phyloP scores from a whole-genome alignment of 139 green algal genomes.

The Haematococcus lacustris region DNA sequence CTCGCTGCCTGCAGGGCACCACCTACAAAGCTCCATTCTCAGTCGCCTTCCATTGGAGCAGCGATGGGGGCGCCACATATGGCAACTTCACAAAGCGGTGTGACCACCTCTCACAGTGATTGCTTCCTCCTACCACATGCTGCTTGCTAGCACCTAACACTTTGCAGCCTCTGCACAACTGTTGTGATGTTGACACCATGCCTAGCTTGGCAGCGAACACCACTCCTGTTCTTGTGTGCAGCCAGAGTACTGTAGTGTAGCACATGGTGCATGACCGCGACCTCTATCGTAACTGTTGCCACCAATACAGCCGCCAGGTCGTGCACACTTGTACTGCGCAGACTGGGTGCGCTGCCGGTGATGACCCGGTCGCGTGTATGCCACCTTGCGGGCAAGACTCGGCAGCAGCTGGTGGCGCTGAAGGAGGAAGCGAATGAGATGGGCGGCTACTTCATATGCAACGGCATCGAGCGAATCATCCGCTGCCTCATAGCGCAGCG shows the following conservation, averaged over 20 bases:
- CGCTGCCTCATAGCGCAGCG: conserved; percentile 78
- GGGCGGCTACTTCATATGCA: conserved; percentile 94
- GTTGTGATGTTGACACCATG: too few relatives aligned
- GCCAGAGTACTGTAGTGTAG: too few relatives aligned
- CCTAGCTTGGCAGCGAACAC: too few relatives aligned
- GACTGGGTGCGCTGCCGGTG: conserved; percentile 74
- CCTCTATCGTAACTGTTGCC: too few relatives aligned
- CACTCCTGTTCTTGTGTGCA: too few relatives aligned
- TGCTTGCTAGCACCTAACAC: too few relatives aligned
- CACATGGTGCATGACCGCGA: too few relatives aligned
- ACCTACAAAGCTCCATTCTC: conserved; percentile 72
- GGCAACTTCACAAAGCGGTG: conserved; percentile 1
- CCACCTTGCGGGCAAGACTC: conserved; percentile 56
- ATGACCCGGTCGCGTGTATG: conserved; percentile 78
- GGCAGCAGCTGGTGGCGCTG: conserved; percentile 53
- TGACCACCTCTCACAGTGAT: too few relatives aligned
- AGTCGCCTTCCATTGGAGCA: conserved; percentile 53
- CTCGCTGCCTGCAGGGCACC: conserved; percentile 62
- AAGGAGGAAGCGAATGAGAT: conserved; percentile 84
- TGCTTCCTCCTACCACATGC: too few relatives aligned
- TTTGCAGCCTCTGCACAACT: too few relatives aligned
- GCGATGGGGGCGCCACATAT: conserved; percentile 9
- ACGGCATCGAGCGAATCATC: conserved; percentile 95
- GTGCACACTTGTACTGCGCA: conserved; percentile 6
- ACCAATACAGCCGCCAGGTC: too few relatives aligned